Percentiles rank a stretch among this genome's conserved stretches.
Conservation (phyloP, 2,329 filamentous ascomycete species). For the Botryotinia calthae region DNA sequence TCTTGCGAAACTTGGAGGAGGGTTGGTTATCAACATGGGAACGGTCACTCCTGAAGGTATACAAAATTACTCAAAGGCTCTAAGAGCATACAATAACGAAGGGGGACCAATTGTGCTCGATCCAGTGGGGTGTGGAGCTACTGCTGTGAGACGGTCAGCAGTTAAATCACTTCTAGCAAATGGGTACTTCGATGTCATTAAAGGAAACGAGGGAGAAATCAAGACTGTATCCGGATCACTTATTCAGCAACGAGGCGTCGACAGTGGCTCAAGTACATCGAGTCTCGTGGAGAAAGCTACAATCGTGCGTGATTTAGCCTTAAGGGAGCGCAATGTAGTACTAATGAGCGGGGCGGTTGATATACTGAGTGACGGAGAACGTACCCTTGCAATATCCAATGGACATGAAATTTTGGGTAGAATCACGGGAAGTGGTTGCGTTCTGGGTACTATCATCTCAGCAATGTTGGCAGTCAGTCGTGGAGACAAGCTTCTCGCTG, state of each 20-base stretch:
- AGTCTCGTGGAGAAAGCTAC: slow-evolving; percentile 53
- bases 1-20: slow-evolving; percentile 71
- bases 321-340: slow-evolving; percentile 66
- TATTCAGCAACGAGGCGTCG: slow-evolving; percentile 76
- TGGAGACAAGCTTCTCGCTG: slow-evolving; percentile 67
- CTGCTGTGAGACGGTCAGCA: slow-evolving; percentile 66
- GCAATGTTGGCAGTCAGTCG: slow-evolving; percentile 65
- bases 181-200: slow-evolving; percentile 84
- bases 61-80: slow-evolving; percentile 67
- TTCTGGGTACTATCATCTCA: slow-evolving; percentile 77
- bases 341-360: slow-evolving; percentile 81
- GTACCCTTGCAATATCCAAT: slow-evolving; percentile 68
- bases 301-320: slow-evolving; percentile 66
- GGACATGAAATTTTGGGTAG: slow-evolving; percentile 69
- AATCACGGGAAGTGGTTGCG: slow-evolving; percentile 81
- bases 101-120: slow-evolving; percentile 79
- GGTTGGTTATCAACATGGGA: slow-evolving; percentile 92
- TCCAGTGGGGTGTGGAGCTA: slow-evolving; percentile 88
- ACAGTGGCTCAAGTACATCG: slow-evolving; percentile 62
- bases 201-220: slow-evolving; percentile 92
- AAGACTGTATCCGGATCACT: slow-evolving; percentile 61
- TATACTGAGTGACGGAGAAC: slow-evolving; percentile 70
- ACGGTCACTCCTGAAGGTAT: slow-evolving; percentile 77
- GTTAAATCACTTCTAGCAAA: slow-evolving; percentile 67
- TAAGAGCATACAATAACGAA: slow-evolving; percentile 76